Evolutionary conservation across 192 early-diverging fungal species (phyloP), one percentile per base, ranked within the genome.

Genomic region (Phlyctochytrium bullatum): DNA sequence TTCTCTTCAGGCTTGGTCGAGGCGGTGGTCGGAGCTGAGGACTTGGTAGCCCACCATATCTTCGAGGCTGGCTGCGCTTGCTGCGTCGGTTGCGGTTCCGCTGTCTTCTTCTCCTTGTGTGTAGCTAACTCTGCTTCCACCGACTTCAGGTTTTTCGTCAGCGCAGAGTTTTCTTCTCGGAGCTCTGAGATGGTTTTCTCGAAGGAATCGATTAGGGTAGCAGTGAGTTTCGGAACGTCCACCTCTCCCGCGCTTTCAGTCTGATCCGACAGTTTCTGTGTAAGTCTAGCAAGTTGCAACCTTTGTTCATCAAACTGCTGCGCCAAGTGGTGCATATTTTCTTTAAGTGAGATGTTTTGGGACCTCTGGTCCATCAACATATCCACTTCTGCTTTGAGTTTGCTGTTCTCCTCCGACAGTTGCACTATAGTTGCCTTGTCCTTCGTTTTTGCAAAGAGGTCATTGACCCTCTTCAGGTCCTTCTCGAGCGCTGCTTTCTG

Each of bases 281-380:
- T 31, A 3, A 73, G 56, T 20, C 62, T 36, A 1, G 57, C 76
- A 24, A 76, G 58, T 29, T 62, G 3, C 20, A 61, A 36, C 17
- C 71, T 47, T 50, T 77, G 67, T 36, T 47, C 30, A 35, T 80
- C 79, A 36, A 50, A 54, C 25, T 40, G 23, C 2, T 64, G 53
- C 16, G 72, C 78, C 0, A 82, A 28, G 34, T 70, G 67, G 59
- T 80, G 80, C 36, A 82, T 82, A 54, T 82, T 77, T 27, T 82
- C 80, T 65, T 77, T 77, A 36, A 82, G 65, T 10, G 73, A 64
- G 3, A 52, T 54, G 50, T 82, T 80, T 73, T 82, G 69, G 10
- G 30, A 17, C 65, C 75, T 76, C 32, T 77, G 73, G 50, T 77
- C 67, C 6, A 57, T 59, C 16, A 80, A 63, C 52, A 78, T 25